phyloP scores from a whole-genome alignment of 495 filamentous ascomycete species.

The Podospora conica region DNA sequence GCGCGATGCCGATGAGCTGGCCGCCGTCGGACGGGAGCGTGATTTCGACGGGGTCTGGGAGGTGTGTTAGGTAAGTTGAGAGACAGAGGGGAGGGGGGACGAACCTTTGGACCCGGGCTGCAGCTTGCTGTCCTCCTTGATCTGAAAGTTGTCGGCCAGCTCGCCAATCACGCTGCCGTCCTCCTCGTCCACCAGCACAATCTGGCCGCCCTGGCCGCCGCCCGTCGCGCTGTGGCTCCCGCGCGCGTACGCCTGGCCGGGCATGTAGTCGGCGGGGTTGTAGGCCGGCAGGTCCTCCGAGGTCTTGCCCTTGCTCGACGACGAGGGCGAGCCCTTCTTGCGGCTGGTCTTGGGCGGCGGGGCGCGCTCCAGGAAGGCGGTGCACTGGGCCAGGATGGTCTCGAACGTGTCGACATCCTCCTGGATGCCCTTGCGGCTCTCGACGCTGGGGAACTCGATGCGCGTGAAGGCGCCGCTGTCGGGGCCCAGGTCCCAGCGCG shows the following conservation, averaged over 20 bases:
- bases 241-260: conserved; percentile 68
- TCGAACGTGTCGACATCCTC: conserved; percentile 96
- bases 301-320: conserved; percentile 32
- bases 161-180: conserved; percentile 94
- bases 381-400: conserved; percentile 92
- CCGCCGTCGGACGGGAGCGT: conserved; percentile 67
- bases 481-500: conserved; percentile 83
- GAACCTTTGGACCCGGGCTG: conserved; percentile 82
- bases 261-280: conserved; percentile 72
- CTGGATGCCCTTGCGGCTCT: conserved; percentile 63
- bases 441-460: conserved; percentile 76
- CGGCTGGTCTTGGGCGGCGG: conserved; percentile 43
- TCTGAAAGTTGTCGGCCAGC: conserved; percentile 70
- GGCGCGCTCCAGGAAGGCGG: conserved; percentile 80
- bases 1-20: conserved; percentile 66
- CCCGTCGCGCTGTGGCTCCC: conserved; percentile 44
- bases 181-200: conserved; percentile 94
- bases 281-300: conserved; percentile 52
- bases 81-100: conserved; percentile 15
- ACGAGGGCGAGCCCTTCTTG: conserved; percentile 10
- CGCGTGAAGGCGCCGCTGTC: conserved; percentile 84
- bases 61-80: background rate
- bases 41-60: conserved; percentile 82
- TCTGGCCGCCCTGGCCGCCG: conserved; percentile 50
- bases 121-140: conserved; percentile 67